Percentiles rank a stretch among this genome's conserved stretches.
Evolutionary conservation across 2,329 filamentous ascomycete species (phyloP).

Genomic region (Trichoderma lentiforme): DNA sequence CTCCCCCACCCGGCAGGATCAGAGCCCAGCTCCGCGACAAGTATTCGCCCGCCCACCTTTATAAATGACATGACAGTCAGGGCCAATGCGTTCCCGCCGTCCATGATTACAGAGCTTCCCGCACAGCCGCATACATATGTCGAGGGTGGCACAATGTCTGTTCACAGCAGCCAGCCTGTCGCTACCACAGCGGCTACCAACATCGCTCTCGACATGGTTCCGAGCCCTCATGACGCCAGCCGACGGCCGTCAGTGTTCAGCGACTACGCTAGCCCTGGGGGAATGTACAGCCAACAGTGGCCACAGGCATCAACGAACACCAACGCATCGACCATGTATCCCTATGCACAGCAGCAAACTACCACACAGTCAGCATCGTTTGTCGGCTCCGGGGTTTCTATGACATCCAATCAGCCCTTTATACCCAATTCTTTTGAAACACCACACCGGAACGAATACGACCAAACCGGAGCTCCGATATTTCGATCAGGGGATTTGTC

Average conservation of each 20-base stretch:
- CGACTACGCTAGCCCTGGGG: constrained; percentile 44
- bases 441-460: constrained; percentile 33
- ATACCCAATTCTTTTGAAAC: constrained; percentile 36
- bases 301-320: constrained; percentile 42
- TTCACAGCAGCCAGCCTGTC: constrained; percentile 31
- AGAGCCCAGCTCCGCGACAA: constrained; percentile 36
- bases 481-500: constrained; percentile 34
- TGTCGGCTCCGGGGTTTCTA: constrained; percentile 31
- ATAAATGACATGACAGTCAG: constrained; percentile 46
- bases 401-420: constrained; percentile 34
- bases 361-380: constrained; percentile 31
- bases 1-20: constrained; percentile 33
- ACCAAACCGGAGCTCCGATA: constrained; percentile 29
- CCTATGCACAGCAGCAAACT: constrained; percentile 42
- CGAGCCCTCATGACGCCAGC: constrained; percentile 44
- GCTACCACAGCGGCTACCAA: constrained; percentile 34
- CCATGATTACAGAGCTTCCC: constrained; percentile 43
- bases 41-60: constrained; percentile 35
- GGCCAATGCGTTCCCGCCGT: constrained; percentile 37
- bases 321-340: constrained; percentile 43
- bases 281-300: constrained; percentile 45
- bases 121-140: constrained; percentile 42
- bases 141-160: constrained; percentile 35
- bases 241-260: constrained; percentile 46
- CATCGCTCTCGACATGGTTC: constrained; percentile 46